phyloP scores from a whole-genome alignment of 2,329 filamentous ascomycete genomes.

The Penicillium freii region DNA sequence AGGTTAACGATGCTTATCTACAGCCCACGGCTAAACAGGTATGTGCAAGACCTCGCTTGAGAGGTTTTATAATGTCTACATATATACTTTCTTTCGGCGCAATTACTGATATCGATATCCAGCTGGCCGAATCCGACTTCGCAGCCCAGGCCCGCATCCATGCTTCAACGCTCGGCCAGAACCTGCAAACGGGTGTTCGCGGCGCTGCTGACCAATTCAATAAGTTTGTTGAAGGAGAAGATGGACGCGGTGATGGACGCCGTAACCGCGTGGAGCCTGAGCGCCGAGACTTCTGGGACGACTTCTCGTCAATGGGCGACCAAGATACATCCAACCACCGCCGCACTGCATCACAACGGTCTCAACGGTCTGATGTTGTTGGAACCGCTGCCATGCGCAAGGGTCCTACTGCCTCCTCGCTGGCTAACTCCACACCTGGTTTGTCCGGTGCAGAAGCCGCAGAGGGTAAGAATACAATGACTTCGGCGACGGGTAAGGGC shows the following conservation, averaged over 20 bases:
- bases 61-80: neutral
- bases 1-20: constrained; percentile 85
- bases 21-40: constrained; percentile 90
- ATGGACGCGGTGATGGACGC: constrained; percentile 46
- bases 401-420: constrained; percentile 24
- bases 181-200: constrained; percentile 64
- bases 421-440: constrained; percentile 22
- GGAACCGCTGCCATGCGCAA: constrained; percentile 66
- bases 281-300: constrained; percentile 87
- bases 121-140: constrained; percentile 79
- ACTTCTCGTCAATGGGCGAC: constrained; percentile 68
- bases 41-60: constrained; percentile 28
- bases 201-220: constrained; percentile 76
- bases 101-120: neutral
- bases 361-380: constrained; percentile 49
- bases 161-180: constrained; percentile 57
- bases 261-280: constrained; percentile 55
- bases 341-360: constrained; percentile 27
- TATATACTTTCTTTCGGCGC: neutral
- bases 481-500: constrained; percentile 37
- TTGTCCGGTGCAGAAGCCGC: constrained; percentile 19
- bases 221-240: constrained; percentile 79
- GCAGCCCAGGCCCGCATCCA: constrained; percentile 66
- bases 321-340: constrained; percentile 27
- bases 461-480: constrained; percentile 20